A percentile compares a stretch with the other conserved stretches of the same genome.
Evolutionary conservation across 225 moss, liverwort and hornwort species (phyloP).

Genomic region (Rhytidiadelphus loreus): DNA sequence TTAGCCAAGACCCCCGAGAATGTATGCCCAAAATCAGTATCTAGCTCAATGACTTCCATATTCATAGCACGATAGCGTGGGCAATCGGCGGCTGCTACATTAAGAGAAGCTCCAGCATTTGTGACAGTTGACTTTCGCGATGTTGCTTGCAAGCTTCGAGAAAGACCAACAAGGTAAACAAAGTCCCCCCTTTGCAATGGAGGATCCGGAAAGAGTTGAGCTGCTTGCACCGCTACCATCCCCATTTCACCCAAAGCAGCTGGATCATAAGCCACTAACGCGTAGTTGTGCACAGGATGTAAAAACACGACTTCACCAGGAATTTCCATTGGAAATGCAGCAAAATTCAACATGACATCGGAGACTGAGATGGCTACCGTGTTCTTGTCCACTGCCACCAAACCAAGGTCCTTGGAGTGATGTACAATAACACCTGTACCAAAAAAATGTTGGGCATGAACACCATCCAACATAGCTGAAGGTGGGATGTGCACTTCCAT

Average conservation of each 20-base stretch:
- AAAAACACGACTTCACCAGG: slow-evolving; percentile 78
- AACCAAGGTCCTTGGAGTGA: slow-evolving; percentile 60
- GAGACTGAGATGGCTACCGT: slow-evolving; percentile 78
- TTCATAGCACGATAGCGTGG: slow-evolving; percentile 86
- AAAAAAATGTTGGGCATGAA: slow-evolving; percentile 70
- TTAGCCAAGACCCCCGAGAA: slow-evolving; percentile 82
- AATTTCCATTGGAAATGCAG: slow-evolving; percentile 81
- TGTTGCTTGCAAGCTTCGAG: slow-evolving; percentile 66
- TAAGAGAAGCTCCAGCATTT: slow-evolving; percentile 56
- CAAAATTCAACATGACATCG: slow-evolving; percentile 76
- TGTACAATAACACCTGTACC: slow-evolving; percentile 86
- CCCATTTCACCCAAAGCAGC: slow-evolving; percentile 49
- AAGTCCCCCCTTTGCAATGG: slow-evolving; percentile 59
- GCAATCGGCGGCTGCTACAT: slow-evolving; percentile 66
- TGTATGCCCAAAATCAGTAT: slow-evolving; percentile 71
- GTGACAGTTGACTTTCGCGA: slow-evolving; percentile 81
- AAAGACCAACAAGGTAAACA: slow-evolving; percentile 70
- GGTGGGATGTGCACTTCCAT: slow-evolving; percentile 90
- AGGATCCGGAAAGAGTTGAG: slow-evolving; percentile 44
- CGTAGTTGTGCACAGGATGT: slow-evolving; percentile 78
- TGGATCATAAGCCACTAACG: slow-evolving; percentile 77
- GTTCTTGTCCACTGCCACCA: slow-evolving; percentile 82
- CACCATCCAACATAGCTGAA: slow-evolving; percentile 80
- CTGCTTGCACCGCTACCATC: slow-evolving; percentile 46
- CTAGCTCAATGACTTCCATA: slow-evolving; percentile 87